Evolutionary conservation across 305 asterid species (phyloP).

Genomic region (Fraxinus dipetala): DNA sequence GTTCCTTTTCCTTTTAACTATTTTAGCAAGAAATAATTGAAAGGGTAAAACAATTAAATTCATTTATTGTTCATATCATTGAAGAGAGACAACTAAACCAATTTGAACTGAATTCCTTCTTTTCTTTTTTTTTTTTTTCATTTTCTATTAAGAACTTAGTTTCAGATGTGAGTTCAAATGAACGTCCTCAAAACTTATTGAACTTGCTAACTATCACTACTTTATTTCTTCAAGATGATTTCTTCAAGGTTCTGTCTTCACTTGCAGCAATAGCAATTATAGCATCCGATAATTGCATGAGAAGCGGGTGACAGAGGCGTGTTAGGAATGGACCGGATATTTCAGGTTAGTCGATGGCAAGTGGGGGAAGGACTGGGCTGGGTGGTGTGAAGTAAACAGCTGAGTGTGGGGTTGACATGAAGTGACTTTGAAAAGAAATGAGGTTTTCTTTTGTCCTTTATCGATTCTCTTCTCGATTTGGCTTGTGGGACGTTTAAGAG

Average conservation of each 20-base stretch:
- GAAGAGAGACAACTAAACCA: not conserved
- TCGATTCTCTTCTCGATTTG: not conserved
- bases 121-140: not conserved
- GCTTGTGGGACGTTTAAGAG: not conserved
- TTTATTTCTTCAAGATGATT: not conserved
- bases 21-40: not conserved
- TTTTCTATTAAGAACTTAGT: not conserved
- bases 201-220: not conserved
- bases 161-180: not conserved
- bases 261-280: not conserved
- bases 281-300: not conserved
- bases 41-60: not conserved
- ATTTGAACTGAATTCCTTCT: not conserved
- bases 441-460: not conserved
- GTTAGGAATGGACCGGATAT: not conserved
- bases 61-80: not conserved
- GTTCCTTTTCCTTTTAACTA: not conserved
- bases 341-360: not conserved
- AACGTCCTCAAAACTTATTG: not conserved
- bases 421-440: not conserved
- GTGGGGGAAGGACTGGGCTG: not conserved
- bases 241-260: not conserved
- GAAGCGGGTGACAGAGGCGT: not conserved
- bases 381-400: not conserved
- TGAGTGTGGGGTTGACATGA: not conserved